Evolutionary conservation across 2,329 filamentous ascomycete species (phyloP), one percentile per base, ranked within the genome.

Genomic region (Pleomassaria siparia): DNA sequence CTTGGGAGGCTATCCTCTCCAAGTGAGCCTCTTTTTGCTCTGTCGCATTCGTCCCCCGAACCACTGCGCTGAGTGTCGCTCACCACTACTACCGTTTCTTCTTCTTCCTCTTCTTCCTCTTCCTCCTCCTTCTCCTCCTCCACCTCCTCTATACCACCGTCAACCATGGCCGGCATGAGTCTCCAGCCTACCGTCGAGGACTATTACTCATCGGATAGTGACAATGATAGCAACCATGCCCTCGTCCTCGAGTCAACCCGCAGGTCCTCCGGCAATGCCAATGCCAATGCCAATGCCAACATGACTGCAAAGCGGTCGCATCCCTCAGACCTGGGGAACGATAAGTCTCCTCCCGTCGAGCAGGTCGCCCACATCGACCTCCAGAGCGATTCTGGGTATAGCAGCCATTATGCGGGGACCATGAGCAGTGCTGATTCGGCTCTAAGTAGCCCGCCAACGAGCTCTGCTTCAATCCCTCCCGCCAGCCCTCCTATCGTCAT

Each of bases 371-470:
- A 67, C 56, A 69, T 72, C 50, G 77, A 81, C 66, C 71, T 73
- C 62, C 75, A 76, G 58, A 82, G 78, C 70, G 82, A 85, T 70
- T 83, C 81, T 56, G 81, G 81, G 59, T 84, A 84, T 73, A 83
- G 80, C 54, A 83, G 80, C 72, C 76, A 77, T 61, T 81, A 80
- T 59, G 75, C 74, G 56, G 75, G 77, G 54, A 77, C 78, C 52
- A 72, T 76, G 68, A 70, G 66, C 62, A 76, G 77, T 72, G 75
- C 76, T 76, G 71, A 79, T 74, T 77, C 77, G 63, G 73, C 67
- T 55, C 73, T 73, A 71, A 72, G 70, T 66, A 65, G 60, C 53
- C 62, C 65, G 36, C 58, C 65, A 21, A 47, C 49, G 46, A 44
- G 36, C 46, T 22, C 53, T 40, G 46, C 55, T 25, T 48, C 54